phyloP scores from a whole-genome alignment of 768 basidiomycete genomes.

The Mycena chlorophos region DNA sequence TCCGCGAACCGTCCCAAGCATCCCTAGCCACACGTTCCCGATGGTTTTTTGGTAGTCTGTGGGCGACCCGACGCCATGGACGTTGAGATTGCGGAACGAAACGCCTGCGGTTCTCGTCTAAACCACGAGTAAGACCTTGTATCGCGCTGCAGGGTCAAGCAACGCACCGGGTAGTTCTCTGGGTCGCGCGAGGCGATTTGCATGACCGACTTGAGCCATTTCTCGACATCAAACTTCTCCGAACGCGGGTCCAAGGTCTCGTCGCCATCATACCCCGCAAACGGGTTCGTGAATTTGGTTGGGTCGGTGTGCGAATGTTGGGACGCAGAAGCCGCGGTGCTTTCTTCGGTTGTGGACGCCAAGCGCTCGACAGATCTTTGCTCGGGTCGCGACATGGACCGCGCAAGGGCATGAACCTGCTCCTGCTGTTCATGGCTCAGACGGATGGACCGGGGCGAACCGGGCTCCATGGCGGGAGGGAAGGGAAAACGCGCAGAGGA shows the following conservation, averaged over 20 bases:
- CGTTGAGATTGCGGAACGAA: constrained; percentile 37
- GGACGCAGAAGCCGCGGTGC: neutral
- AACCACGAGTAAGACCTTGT: neutral
- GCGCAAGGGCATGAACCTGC: neutral
- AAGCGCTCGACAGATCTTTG: neutral
- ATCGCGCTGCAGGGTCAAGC: neutral
- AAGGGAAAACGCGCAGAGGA: neutral
- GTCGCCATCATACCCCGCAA: constrained; percentile 30
- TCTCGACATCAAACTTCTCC: constrained; percentile 33
- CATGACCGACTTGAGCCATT: constrained; percentile 34
- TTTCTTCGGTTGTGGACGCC: neutral
- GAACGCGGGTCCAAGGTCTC: constrained; percentile 36
- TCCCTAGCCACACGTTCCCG: constrained; percentile 32
- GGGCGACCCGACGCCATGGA: constrained; percentile 30
- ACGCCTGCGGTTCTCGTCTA: constrained; percentile 34
- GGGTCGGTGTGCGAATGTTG: constrained; percentile 2
- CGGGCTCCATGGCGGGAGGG: neutral
- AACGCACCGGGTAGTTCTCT: constrained; percentile 26
- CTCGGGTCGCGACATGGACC: neutral
- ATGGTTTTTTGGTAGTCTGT: constrained; percentile 46
- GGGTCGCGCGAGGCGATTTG: constrained; percentile 27
- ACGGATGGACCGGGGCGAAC: neutral
- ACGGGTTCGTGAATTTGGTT: constrained; percentile 19
- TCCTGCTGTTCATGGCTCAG: neutral
- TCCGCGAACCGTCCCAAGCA: constrained; percentile 15